Evolutionary conservation across 768 basidiomycete genomes (phyloP).

Genomic region (Russula ochroleuca): DNA sequence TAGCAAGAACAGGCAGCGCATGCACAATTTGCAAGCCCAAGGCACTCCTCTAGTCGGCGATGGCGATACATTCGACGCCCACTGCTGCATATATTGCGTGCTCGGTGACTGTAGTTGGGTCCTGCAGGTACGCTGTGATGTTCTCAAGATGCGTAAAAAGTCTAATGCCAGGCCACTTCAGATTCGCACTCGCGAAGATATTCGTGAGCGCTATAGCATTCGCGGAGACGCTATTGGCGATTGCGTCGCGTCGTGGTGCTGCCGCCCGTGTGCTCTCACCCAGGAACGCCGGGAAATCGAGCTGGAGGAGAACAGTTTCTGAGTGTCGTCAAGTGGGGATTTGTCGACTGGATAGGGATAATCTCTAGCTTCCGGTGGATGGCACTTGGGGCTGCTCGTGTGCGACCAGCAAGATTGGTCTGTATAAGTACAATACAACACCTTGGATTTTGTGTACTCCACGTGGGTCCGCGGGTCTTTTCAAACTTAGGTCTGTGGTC

Average conservation of each 20-base stretch:
- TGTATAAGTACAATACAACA: no score
- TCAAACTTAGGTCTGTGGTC: no score
- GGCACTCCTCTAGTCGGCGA: slow-evolving; percentile 35
- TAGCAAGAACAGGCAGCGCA: slow-evolving; percentile 40
- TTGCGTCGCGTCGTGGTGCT: neutral
- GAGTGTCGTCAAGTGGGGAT: neutral
- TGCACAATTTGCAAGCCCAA: slow-evolving; percentile 36
- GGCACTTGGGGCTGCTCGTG: no score
- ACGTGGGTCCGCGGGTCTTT: no score
- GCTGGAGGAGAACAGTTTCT: slow-evolving; percentile 3
- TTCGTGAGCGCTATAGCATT: neutral
- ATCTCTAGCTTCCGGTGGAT: neutral
- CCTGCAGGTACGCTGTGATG: neutral
- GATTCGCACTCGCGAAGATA: neutral
- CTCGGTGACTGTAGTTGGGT: neutral
- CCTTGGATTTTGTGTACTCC: no score
- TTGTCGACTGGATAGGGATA: neutral
- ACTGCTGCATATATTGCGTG: neutral
- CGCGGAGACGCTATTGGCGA: neutral
- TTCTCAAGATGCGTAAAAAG: neutral
- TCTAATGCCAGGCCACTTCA: neutral
- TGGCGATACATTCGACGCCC: neutral
- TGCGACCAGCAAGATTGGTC: no score
- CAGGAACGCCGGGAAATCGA: slow-evolving; percentile 12
- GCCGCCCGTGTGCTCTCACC: neutral